Evolutionary conservation across 164 flowering plant genomes (phyloP).

Genomic region (Dillenia turbinata): DNA sequence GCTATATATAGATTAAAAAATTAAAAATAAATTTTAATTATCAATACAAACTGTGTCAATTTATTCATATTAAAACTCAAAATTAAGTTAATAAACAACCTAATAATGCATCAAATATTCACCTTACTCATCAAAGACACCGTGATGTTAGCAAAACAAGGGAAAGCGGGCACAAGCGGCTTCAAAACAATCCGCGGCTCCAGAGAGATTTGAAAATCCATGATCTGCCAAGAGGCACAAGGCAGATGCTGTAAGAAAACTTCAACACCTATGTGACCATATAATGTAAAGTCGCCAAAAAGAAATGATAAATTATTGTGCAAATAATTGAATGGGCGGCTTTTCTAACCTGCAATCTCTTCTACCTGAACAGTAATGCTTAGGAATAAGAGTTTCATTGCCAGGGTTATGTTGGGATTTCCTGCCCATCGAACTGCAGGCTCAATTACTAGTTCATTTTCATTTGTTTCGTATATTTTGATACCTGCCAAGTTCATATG

Average conservation of each 20-base stretch:
- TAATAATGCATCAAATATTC: background rate
- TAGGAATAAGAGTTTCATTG: constrained; percentile 41
- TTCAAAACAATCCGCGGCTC: constrained; percentile 64
- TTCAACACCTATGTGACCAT: background rate
- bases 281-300: background rate
- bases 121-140: constrained; percentile 85
- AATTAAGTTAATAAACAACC: background rate
- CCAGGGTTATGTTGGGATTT: constrained; percentile 65
- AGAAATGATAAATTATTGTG: background rate
- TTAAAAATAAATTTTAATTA: background rate
- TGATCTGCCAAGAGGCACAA: constrained; percentile 42
- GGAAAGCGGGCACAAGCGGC: constrained; percentile 89
- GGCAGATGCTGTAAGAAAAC: background rate
- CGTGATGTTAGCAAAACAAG: constrained; percentile 67
- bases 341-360: constrained; percentile 48
- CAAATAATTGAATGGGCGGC: background rate
- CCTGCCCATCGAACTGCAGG: constrained; percentile 88
- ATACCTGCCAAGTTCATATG: too few relatives aligned
- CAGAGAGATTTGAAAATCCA: constrained; percentile 71
- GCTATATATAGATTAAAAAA: constrained; percentile 40
- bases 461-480: constrained; percentile 51
- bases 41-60: too few relatives aligned
- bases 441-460: constrained; percentile 70
- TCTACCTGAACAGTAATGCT: constrained; percentile 24
- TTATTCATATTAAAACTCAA: too few relatives aligned